These are phyloP conservation scores for Kodamaea nitidulidarum DNA, from an alignment of 805 yeast species.

Conservation along the genomic window DNA sequence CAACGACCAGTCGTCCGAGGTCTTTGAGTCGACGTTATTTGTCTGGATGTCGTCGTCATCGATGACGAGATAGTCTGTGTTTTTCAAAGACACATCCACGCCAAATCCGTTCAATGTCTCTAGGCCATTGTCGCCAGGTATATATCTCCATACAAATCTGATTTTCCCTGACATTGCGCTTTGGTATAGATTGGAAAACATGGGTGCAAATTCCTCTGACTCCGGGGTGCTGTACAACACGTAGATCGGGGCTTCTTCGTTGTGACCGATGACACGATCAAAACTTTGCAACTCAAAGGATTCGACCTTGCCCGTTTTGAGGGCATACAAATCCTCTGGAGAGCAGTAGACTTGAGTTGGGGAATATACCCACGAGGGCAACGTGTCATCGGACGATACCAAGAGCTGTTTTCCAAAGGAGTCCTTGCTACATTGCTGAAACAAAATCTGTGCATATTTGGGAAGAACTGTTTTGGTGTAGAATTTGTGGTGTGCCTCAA, in stretches of 20 bases:
- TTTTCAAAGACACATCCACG: constrained; percentile 56
- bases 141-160: constrained; percentile 72
- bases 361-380: constrained; percentile 46
- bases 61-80: constrained; percentile 62
- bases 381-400: constrained; percentile 15
- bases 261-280: constrained; percentile 65
- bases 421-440: constrained; percentile 23
- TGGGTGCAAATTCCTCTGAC: constrained; percentile 47
- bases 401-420: constrained; percentile 28
- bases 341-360: constrained; percentile 59
- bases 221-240: constrained; percentile 64
- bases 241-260: constrained; percentile 46
- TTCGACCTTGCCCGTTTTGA: constrained; percentile 50
- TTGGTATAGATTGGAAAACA: constrained; percentile 55
- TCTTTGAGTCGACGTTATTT: constrained; percentile 7
- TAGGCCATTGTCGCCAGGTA: constrained; percentile 13
- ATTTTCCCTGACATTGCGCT: constrained; percentile 63
- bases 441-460: constrained; percentile 14
- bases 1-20: constrained; percentile 9
- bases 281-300: constrained; percentile 32
- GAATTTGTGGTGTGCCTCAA: constrained; percentile 59
- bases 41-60: constrained; percentile 49
- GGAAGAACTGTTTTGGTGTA: constrained; percentile 38
- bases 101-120: constrained; percentile 57
- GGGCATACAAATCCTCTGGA: constrained; percentile 72